These are phyloP conservation scores for Cercospora zeina DNA, from an alignment of 2,329 filamentous ascomycete species.

Conservation along the genomic window DNA sequence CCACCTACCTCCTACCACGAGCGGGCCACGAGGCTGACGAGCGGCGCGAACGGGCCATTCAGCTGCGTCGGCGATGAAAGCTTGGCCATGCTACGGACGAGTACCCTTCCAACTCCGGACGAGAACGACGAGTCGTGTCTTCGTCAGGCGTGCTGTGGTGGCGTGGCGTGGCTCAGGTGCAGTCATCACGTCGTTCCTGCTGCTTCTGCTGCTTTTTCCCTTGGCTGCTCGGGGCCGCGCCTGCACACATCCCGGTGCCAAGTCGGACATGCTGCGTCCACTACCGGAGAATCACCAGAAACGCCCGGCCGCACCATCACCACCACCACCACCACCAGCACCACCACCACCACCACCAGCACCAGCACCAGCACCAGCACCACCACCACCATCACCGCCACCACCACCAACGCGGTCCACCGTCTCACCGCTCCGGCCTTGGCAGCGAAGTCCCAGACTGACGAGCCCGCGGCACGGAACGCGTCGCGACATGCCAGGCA, in stretches of 20 bases:
- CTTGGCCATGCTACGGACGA: neutral
- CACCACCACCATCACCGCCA: neutral
- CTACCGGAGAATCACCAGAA: neutral
- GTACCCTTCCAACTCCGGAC: neutral
- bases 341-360: neutral
- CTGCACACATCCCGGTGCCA: neutral
- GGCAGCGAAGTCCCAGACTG: neutral
- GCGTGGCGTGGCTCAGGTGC: no score
- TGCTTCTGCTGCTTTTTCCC: neutral
- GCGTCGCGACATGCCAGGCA: neutral
- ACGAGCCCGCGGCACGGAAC: neutral
- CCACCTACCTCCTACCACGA: no score
- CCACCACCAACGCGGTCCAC: neutral
- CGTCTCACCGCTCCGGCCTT: neutral
- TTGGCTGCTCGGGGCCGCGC: neutral
- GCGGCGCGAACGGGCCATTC: neutral
- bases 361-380: neutral
- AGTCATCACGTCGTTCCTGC: no score
- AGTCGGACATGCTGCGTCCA: neutral
- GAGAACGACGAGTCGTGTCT: neutral
- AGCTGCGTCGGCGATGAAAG: neutral
- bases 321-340: neutral
- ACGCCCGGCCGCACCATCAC: no score
- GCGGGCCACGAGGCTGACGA: neutral
- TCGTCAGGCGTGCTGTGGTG: no score